These are phyloP conservation scores for Fusarium sulawesiense DNA, from an alignment of 2,329 filamentous ascomycete species.

Conservation along the genomic window DNA sequence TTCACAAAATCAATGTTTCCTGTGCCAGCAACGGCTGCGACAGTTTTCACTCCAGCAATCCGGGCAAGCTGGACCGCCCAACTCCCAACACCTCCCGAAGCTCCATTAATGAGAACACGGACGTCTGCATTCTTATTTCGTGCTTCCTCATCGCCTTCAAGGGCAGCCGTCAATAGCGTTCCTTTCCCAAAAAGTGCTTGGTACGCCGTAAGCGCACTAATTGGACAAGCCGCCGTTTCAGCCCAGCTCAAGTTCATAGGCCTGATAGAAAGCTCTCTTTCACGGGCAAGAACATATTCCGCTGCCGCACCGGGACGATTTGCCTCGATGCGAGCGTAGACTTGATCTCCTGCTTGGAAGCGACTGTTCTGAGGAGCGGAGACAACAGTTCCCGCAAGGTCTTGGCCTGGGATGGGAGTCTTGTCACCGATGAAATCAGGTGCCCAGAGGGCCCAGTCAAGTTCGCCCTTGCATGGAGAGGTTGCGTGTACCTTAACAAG, in stretches of 20 bases:
- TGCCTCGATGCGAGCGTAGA: background rate
- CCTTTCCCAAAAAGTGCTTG: conserved; percentile 50
- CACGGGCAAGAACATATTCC: background rate
- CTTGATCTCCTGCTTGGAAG: background rate
- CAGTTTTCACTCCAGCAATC: background rate
- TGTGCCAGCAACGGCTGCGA: conserved; percentile 7
- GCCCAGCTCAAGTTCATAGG: background rate
- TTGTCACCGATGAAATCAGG: conserved; percentile 39
- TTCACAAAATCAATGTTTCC: conserved; percentile 9
- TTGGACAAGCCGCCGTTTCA: conserved; percentile 53
- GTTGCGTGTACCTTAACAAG: background rate
- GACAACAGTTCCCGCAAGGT: conserved; percentile 54
- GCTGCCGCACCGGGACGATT: background rate
- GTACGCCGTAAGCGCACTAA: conserved; percentile 56
- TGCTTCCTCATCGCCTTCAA: background rate
- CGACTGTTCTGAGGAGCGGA: background rate
- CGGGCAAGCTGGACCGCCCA: conserved; percentile 32
- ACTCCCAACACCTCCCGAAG: conserved; percentile 23
- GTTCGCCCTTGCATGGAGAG: conserved; percentile 45
- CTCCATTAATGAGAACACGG: conserved; percentile 24
- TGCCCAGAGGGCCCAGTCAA: conserved; percentile 46
- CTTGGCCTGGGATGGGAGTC: conserved; percentile 50
- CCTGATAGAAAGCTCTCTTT: background rate
- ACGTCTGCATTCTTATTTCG: conserved; percentile 7
- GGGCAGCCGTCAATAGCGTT: background rate